Percentiles rank a stretch among this genome's conserved stretches.
phyloP scores from a whole-genome alignment of 768 basidiomycete genomes.

The Serpula lacrymans region DNA sequence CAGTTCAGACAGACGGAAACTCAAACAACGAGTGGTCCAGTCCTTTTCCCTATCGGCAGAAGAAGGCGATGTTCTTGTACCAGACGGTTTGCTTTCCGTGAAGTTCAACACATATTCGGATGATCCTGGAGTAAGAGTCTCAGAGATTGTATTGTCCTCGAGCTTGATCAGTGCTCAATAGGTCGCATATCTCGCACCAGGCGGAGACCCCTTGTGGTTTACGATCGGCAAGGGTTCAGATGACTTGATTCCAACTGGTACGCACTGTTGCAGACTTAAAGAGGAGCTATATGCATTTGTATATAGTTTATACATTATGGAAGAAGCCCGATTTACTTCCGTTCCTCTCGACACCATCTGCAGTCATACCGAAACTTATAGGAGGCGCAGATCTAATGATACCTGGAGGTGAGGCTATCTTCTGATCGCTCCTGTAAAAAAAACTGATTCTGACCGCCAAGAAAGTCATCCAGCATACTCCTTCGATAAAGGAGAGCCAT shows the following conservation, averaged over 20 bases:
- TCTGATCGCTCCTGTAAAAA: background rate
- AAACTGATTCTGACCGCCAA: constrained; percentile 17
- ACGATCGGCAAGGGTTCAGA: constrained; percentile 64
- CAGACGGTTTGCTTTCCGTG: constrained; percentile 64
- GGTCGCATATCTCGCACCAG: constrained; percentile 61
- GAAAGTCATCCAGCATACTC: constrained; percentile 56
- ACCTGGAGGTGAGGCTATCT: constrained; percentile 62
- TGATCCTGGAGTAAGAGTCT: constrained; percentile 57
- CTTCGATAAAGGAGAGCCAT: constrained; percentile 39
- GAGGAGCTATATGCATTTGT: background rate
- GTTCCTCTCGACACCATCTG: constrained; percentile 62
- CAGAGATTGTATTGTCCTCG: background rate
- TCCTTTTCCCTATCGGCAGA: constrained; percentile 48
- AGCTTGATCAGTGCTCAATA: constrained; percentile 22
- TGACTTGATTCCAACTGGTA: constrained; percentile 69
- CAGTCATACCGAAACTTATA: constrained; percentile 67
- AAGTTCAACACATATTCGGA: constrained; percentile 66
- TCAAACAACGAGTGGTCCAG: constrained; percentile 55
- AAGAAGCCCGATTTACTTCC: constrained; percentile 68
- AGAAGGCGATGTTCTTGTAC: constrained; percentile 66
- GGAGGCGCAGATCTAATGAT: constrained; percentile 90
- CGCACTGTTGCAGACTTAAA: background rate
- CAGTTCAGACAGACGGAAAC: constrained; percentile 69
- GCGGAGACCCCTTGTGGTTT: constrained; percentile 80
- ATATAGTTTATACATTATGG: constrained; percentile 72